These are phyloP conservation scores for Podila epicladia DNA, from an alignment of 192 early-diverging fungal genomes.

Conservation along the genomic window DNA sequence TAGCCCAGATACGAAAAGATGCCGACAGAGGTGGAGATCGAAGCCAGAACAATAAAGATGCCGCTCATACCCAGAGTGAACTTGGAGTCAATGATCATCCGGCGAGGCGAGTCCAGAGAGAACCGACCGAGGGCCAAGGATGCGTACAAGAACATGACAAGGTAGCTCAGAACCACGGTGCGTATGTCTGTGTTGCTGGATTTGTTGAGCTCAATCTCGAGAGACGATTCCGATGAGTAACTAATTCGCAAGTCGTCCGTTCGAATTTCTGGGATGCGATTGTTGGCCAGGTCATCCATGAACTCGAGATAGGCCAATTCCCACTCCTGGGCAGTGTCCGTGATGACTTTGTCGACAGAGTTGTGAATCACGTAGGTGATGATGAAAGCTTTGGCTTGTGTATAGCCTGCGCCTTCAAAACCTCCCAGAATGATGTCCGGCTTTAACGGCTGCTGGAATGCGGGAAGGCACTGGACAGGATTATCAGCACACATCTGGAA, in stretches of 20 bases:
- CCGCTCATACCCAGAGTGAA: constrained; percentile 68
- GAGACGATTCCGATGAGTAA: constrained; percentile 70
- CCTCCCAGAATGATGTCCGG: constrained; percentile 69
- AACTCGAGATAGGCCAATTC: constrained; percentile 54
- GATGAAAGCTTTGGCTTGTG: constrained; percentile 61
- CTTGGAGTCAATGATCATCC: constrained; percentile 67
- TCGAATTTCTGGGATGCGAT: constrained; percentile 28
- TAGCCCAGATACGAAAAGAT: constrained; percentile 68
- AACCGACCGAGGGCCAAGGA: constrained; percentile 66
- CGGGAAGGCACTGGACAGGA: constrained; percentile 65
- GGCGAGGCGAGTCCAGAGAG: constrained; percentile 41
- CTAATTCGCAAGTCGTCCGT: constrained; percentile 54
- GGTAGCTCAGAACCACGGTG: constrained; percentile 65
- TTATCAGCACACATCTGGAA: constrained; percentile 55
- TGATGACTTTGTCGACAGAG: constrained; percentile 51
- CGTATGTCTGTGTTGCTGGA: constrained; percentile 68
- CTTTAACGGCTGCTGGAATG: constrained; percentile 70
- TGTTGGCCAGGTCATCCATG: constrained; percentile 38
- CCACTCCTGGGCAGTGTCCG: constrained; percentile 63
- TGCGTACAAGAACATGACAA: constrained; percentile 73
- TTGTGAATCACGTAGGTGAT: constrained; percentile 69
- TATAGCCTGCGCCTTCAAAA: constrained; percentile 51
- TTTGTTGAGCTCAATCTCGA: constrained; percentile 68
- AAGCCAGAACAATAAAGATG: constrained; percentile 67
- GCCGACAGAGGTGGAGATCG: constrained; percentile 69